Conservation (phyloP, 2,329 filamentous ascomycete species). For the Sphaerulina musiva region DNA sequence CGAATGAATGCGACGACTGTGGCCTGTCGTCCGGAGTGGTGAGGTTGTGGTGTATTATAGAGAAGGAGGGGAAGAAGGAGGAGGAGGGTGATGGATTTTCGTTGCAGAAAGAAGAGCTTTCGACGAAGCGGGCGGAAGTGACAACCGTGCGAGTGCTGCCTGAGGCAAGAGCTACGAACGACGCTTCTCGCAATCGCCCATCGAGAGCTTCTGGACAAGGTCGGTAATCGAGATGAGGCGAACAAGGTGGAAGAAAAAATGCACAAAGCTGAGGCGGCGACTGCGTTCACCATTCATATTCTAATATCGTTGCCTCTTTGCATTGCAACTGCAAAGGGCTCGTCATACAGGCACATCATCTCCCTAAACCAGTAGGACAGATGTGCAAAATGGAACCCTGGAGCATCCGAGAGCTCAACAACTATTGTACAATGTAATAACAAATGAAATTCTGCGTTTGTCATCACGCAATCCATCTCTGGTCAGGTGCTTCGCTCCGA, state of each 20-base stretch:
- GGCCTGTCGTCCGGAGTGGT: constrained; percentile 24
- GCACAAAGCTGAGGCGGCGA: too few relatives aligned
- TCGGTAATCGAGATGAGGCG: too few relatives aligned
- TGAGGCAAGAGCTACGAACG: too few relatives aligned
- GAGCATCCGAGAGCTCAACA: neutral
- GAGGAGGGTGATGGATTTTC: neutral
- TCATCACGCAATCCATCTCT: neutral
- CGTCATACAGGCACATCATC: constrained; percentile 5
- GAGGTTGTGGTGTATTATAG: neutral
- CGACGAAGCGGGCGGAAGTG: neutral
- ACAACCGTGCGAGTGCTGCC: too few relatives aligned
- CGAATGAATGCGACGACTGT: constrained; percentile 26
- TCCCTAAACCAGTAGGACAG: neutral
- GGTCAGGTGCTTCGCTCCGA: neutral
- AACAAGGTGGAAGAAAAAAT: too few relatives aligned
- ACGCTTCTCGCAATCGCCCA: too few relatives aligned
- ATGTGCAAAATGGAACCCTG: neutral
- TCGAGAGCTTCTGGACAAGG: too few relatives aligned
- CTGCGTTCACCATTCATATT: too few relatives aligned
- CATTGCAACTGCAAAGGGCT: constrained; percentile 2
- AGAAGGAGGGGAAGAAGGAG: neutral
- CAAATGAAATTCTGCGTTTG: neutral
- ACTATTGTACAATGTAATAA: neutral
- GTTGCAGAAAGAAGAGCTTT: neutral
- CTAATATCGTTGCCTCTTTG: neutral